These are phyloP conservation scores for Stagonosporopsis tanaceti DNA, from an alignment of 2,329 filamentous ascomycete genomes.

Conservation along the genomic window DNA sequence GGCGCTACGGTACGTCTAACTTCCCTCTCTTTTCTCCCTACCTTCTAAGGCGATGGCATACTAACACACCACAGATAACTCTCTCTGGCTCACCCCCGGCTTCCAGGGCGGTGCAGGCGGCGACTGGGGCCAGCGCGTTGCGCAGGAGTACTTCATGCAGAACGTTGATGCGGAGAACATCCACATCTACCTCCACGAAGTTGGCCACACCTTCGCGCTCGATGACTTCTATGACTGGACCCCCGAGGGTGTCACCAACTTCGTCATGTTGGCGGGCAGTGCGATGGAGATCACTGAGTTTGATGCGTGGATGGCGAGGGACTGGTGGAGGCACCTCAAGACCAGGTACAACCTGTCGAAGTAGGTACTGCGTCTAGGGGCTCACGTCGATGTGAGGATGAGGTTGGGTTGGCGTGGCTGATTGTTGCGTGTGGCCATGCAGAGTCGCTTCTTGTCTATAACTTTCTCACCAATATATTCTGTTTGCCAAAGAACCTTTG, in stretches of 20 bases:
- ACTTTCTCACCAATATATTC: neutral
- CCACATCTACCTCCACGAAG: slow-evolving; percentile 59
- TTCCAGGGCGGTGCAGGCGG: slow-evolving; percentile 56
- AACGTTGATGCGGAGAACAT: slow-evolving; percentile 49
- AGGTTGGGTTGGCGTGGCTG: neutral
- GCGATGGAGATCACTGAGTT: slow-evolving; percentile 57
- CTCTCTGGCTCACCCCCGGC: slow-evolving; percentile 59
- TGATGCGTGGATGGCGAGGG: slow-evolving; percentile 59
- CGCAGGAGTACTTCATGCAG: slow-evolving; percentile 55
- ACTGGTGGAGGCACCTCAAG: slow-evolving; percentile 56
- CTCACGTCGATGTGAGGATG: neutral
- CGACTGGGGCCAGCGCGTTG: slow-evolving; percentile 59
- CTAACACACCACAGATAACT: slow-evolving; percentile 40
- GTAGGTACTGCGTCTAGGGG: neutral
- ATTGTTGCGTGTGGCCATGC: no score
- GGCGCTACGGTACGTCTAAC: slow-evolving; percentile 47
- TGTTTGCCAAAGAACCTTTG: neutral
- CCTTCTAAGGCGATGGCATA: neutral
- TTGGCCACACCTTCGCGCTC: slow-evolving; percentile 55
- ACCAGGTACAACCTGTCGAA: slow-evolving; percentile 26
- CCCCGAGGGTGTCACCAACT: slow-evolving; percentile 52
- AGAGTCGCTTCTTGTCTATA: slow-evolving; percentile 5
- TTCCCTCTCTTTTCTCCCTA: no score
- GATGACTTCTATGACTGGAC: slow-evolving; percentile 58
- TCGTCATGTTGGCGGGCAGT: slow-evolving; percentile 58